Evolutionary conservation across 345 rosid species (phyloP), one percentile per base, ranked within the genome.

Genomic region (Moricandia moricandioides): DNA sequence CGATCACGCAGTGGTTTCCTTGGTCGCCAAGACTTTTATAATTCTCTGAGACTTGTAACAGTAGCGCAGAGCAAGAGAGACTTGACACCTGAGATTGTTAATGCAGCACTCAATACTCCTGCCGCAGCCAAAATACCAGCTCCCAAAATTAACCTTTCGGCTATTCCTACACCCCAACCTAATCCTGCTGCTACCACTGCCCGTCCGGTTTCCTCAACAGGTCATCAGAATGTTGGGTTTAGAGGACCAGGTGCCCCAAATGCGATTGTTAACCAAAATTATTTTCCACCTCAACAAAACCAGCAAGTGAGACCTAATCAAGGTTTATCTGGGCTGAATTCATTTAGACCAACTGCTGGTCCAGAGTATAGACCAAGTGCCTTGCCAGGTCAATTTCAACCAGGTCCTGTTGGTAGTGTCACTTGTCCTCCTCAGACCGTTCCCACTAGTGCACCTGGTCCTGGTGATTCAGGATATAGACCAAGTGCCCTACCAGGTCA

Each of bases 51-150:
- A 75, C 96, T 94, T 81, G 96, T 88, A 18, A 94, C 98, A 8
- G 98, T 94, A 64, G 97, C 95, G 34, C 98, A 94, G 82, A 94
- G 95, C 77, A 92, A 90, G 88, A 85, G 97, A 69, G 97, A 91
- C 30, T 66, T 94, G 79, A 90, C 98, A 3, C 93, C 96, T 13
- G 98, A 94, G 30, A 91, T 94, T 75, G 97, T 91, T 66, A 94
- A 94, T 73, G 97, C 97, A 31, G 98, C 98, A 59, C 72, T 94
- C n/a, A 86, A 86, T 79, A 90, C 96, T 69, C 97, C 95, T 39
- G 96, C 98, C 24, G 92, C 98, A 33, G 95, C 96, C 62, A 94
- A 88, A 86, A 94, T 94, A 69, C 98, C 98, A 0, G 80, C 97
- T 1, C 98, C 98, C 3, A 88, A 85, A 77, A 94, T 94, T 78